Evolutionary conservation across 371 early-diverging fungal genomes (phyloP), one percentile per base, ranked within the genome.

Genomic region (Dinochytrium kinnereticum): DNA sequence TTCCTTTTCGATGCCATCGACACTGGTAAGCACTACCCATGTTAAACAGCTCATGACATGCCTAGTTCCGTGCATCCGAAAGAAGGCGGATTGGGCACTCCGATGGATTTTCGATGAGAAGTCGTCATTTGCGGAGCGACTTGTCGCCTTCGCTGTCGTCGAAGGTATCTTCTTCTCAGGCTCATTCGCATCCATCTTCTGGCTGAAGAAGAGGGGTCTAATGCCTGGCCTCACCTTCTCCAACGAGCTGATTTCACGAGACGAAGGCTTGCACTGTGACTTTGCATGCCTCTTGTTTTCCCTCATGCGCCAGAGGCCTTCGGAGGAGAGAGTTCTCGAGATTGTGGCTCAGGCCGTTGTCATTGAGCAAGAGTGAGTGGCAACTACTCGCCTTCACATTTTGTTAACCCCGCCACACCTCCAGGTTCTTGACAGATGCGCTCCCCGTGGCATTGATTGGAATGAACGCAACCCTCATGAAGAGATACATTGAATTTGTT

Each of bases 101-200:
- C 88, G 90, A 49, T 99, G 99, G 99, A 99, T 99, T 81, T 86
- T 88, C 1, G 94, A 94, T 84, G 78, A 82, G 33, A 87, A 90
- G 65, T 85, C 91, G n/a, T 88, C 93, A 53, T 99, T 99, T 89
- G 96, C 94, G 67, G 95, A 95, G 76, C 92, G 99, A 71, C 87
- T 99, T 30, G 93, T 99, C 38, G 99, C 99, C 61, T 99, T 99
- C 89, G 99, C 99, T 59, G 99, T 98, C 51, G 99, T 99, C 28
- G 99, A 99, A 83, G 99, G 99, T 67, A 98, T 99, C 81, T 99
- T 99, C 91, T 99, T 99, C 88, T 96, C 96, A 64, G 99, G 99
- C 10, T 91, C 99, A 26, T 98, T 99, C 85, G 99, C 99, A 1
- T 90, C 99, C 50, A 99, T 99, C 88, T 99, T 99, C 83, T 99